phyloP scores from a whole-genome alignment of 441 rosid species.

The Viola pubescens region DNA sequence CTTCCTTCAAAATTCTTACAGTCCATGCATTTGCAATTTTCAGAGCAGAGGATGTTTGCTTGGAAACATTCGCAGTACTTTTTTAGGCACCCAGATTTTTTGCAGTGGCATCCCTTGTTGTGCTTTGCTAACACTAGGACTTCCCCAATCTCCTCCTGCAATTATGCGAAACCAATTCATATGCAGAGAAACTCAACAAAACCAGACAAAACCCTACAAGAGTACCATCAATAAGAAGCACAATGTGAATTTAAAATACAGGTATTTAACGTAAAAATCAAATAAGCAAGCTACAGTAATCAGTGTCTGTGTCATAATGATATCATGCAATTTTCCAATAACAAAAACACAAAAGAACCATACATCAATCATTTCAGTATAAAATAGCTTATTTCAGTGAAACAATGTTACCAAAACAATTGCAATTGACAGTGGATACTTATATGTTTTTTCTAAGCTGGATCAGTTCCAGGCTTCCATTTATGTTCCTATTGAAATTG shows the following conservation, averaged over 20 bases:
- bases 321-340: background rate
- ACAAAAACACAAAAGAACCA: no score
- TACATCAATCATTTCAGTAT: no score
- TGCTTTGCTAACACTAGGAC: conserved; percentile 59
- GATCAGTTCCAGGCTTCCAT: no score
- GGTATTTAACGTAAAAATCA: conserved; percentile 3
- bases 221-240: no score
- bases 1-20: conserved; percentile 96
- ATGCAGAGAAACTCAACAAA: background rate
- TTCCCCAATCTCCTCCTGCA: conserved; percentile 66
- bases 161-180: conserved; percentile 11
- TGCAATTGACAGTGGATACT: no score
- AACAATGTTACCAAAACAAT: no score
- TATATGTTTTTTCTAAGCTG: no score
- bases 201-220: background rate
- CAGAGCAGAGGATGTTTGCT: conserved; percentile 86
- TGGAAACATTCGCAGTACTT: conserved; percentile 97
- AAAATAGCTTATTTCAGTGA: no score
- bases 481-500: no score
- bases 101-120: conserved; percentile 91
- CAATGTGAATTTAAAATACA: background rate
- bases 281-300: background rate
- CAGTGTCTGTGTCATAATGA: background rate
- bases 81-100: conserved; percentile 91
- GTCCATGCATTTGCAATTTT: conserved; percentile 87